phyloP scores from a whole-genome alignment of 164 flowering plant species.

The Magnolia kwangsiensis region DNA sequence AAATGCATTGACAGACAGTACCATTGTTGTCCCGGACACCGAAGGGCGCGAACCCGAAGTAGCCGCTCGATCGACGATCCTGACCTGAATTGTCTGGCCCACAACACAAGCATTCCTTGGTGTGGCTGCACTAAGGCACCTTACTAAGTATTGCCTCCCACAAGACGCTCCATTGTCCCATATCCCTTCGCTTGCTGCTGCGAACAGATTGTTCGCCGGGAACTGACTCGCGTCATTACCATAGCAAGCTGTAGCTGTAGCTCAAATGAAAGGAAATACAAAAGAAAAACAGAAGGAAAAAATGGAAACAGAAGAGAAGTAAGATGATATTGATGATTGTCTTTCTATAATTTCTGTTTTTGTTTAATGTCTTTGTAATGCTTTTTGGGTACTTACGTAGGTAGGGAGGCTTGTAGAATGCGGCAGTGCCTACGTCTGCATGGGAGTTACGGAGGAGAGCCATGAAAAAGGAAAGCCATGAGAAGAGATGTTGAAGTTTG shows the following conservation, averaged over 20 bases:
- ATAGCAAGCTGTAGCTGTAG: constrained; percentile 31
- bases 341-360: background rate
- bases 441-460: constrained; percentile 10
- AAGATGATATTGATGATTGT: too few relatives aligned
- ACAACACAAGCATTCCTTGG: constrained; percentile 28
- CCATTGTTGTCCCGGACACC: constrained; percentile 33
- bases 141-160: constrained; percentile 56
- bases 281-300: background rate
- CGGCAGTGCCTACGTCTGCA: constrained; percentile 53
- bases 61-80: constrained; percentile 40
- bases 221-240: constrained; percentile 37
- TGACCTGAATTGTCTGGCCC: constrained; percentile 38
- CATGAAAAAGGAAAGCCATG: constrained; percentile 13
- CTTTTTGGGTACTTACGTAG: constrained; percentile 36
- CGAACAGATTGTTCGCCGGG: constrained; percentile 56
- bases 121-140: constrained; percentile 46
- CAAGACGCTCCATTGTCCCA: constrained; percentile 78
- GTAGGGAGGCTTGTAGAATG: constrained; percentile 45
- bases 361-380: background rate
- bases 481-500: background rate
- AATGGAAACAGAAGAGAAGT: background rate
- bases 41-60: constrained; percentile 20
- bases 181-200: constrained; percentile 55
- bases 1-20: constrained; percentile 39
- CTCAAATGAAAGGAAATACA: background rate